Evolutionary conservation across 108 stramenopile genomes (phyloP).

Genomic region (Cyclostephanos tholiformis): DNA sequence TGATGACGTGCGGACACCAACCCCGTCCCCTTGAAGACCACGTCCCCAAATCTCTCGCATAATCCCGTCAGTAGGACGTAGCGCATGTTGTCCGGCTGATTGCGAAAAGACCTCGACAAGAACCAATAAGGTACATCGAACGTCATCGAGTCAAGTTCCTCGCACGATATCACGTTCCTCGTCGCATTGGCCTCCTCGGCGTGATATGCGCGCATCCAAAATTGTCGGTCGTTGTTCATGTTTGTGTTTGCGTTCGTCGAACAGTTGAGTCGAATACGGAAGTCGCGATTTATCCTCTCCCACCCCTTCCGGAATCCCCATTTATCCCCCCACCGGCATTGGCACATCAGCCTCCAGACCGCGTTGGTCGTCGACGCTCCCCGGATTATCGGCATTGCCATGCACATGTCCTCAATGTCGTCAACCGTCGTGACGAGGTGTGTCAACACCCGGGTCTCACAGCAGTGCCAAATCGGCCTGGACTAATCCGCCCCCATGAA

Average conservation of each 20-base stretch:
- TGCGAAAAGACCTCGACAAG: background rate
- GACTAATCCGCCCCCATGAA: conserved; percentile 23
- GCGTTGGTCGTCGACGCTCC: conserved; percentile 16
- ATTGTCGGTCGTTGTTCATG: background rate
- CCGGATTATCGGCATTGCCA: conserved; percentile 24
- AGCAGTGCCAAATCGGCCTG: conserved; percentile 21
- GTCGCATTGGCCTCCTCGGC: conserved; percentile 17
- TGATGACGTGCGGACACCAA: too few relatives aligned
- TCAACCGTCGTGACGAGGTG: background rate
- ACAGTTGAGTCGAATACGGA: conserved; percentile 1
- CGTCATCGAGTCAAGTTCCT: conserved; percentile 16
- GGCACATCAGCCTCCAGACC: conserved; percentile 27
- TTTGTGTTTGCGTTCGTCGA: background rate
- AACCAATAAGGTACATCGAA: conserved; percentile 30
- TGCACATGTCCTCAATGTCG: conserved; percentile 7
- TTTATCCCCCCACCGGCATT: conserved; percentile 14
- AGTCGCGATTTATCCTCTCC: conserved; percentile 5
- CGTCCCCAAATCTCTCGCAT: background rate
- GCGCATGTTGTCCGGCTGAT: conserved; percentile 9
- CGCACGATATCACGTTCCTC: background rate
- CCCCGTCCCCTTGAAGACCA: background rate
- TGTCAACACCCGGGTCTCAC: conserved; percentile 6
- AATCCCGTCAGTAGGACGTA: conserved; percentile 2
- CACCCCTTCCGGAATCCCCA: conserved; percentile 30
- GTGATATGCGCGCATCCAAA: conserved; percentile 25